A percentile compares a stretch with the other conserved stretches of the same genome.
Evolutionary conservation across 495 filamentous ascomycete genomes (phyloP).

Genomic region (Xylaria venustula): DNA sequence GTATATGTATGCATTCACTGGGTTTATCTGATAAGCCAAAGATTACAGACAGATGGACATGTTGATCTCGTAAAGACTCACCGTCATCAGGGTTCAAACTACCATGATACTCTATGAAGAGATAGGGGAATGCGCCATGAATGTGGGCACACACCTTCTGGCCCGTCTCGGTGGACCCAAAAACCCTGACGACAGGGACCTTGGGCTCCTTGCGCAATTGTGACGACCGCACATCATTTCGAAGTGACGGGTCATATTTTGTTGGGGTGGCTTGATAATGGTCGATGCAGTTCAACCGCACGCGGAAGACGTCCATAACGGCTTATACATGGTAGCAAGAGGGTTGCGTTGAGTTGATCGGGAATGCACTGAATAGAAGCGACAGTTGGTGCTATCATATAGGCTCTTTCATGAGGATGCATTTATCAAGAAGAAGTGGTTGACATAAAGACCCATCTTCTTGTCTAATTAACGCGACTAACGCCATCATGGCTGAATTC

Average conservation of each 20-base stretch:
- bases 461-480: background rate
- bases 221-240: conserved; percentile 49
- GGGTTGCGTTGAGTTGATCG: background rate
- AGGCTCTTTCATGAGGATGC: background rate
- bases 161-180: conserved; percentile 90
- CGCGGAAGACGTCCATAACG: conserved; percentile 67
- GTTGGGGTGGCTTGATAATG: conserved; percentile 80
- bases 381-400: background rate
- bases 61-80: conserved; percentile 32
- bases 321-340: conserved; percentile 18
- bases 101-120: conserved; percentile 85
- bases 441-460: background rate
- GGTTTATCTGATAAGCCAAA: background rate
- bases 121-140: conserved; percentile 92
- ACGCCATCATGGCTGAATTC: background rate
- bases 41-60: background rate
- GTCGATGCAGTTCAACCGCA: conserved; percentile 93
- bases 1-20: conserved; percentile 69
- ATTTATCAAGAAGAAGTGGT: background rate
- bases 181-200: conserved; percentile 86
- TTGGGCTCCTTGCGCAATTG: conserved; percentile 59
- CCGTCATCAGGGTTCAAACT: conserved; percentile 64
- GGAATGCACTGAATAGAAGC: background rate
- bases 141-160: conserved; percentile 97
- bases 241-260: conserved; percentile 76